Conservation (phyloP, 257 asterid species). For the Avicennia marina region DNA sequence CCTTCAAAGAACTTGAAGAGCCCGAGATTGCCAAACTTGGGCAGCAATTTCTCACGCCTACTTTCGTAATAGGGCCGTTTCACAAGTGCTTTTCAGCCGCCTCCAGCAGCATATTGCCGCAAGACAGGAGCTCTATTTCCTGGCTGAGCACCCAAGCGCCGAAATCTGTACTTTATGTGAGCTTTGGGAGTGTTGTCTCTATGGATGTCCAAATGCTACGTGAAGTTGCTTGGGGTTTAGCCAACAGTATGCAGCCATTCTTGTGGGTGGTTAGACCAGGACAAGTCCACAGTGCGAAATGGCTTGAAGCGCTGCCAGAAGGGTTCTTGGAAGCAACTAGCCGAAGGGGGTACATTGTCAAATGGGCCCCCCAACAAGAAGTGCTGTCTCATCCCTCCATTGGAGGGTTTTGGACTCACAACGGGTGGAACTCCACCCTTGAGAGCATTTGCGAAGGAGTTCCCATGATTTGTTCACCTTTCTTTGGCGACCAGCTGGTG, state of each 20-base stretch:
- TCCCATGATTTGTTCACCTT: slow-evolving; percentile 38
- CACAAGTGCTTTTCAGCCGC: slow-evolving; percentile 37
- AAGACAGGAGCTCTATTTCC: slow-evolving; percentile 30
- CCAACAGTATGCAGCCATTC: slow-evolving; percentile 27
- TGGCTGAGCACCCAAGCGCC: slow-evolving; percentile 41
- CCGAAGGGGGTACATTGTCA: slow-evolving; percentile 22
- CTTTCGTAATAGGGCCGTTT: slow-evolving; percentile 27
- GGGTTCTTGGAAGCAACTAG: slow-evolving; percentile 21
- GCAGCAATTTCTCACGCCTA: slow-evolving; percentile 6
- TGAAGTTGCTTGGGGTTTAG: slow-evolving; percentile 36
- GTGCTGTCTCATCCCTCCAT: slow-evolving; percentile 27
- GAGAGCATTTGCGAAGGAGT: slow-evolving; percentile 34
- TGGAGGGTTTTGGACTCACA: slow-evolving; percentile 33
- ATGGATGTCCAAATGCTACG: slow-evolving; percentile 17
- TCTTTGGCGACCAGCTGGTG: slow-evolving; percentile 32
- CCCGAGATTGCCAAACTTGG: slow-evolving; percentile 21
- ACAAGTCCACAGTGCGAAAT: slow-evolving; percentile 12
- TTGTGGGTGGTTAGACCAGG: slow-evolving; percentile 41
- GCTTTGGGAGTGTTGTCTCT: slow-evolving; percentile 41
- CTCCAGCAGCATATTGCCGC: slow-evolving; percentile 27
- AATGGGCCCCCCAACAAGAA: slow-evolving; percentile 41
- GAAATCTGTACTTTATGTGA: slow-evolving; percentile 39
- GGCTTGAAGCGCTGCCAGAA: slow-evolving; percentile 22
- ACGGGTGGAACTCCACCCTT: slow-evolving; percentile 36
- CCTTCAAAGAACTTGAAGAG: slow-evolving; percentile 24